Conservation (phyloP, 2,329 filamentous ascomycete species). For the Apiospora rasikravindrae region DNA sequence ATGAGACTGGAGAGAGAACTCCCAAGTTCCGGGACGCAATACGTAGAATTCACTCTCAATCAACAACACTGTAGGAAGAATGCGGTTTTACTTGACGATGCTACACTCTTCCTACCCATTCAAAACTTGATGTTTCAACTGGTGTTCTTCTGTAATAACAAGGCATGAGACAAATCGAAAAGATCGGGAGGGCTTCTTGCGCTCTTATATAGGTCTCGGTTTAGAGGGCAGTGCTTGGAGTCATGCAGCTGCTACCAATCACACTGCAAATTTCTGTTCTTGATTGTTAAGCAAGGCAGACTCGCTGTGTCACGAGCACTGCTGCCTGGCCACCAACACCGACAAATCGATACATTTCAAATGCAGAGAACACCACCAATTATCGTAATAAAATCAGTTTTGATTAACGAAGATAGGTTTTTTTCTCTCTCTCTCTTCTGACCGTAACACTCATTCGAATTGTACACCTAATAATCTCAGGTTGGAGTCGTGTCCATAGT, state of each 20-base stretch:
- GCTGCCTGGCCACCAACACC: constrained; percentile 27
- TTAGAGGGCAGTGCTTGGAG: background rate
- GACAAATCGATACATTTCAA: background rate
- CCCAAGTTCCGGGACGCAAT: background rate
- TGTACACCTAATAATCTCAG: background rate
- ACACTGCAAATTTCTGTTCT: constrained; percentile 10
- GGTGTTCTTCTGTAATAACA: background rate
- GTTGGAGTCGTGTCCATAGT: no score
- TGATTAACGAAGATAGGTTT: background rate
- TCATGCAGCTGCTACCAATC: constrained; percentile 24
- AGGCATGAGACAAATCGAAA: background rate
- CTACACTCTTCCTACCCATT: constrained; percentile 7
- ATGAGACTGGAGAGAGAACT: background rate
- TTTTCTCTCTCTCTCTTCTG: background rate
- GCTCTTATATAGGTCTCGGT: background rate
- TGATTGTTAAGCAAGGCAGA: constrained; percentile 41
- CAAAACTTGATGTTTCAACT: background rate
- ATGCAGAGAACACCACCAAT: background rate
- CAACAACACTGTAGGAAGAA: background rate
- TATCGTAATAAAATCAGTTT: background rate
- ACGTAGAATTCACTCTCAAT: background rate
- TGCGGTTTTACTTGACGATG: constrained; percentile 9
- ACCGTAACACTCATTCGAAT: background rate
- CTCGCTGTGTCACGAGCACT: constrained; percentile 19
- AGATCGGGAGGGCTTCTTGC: background rate